Conservation (phyloP, 305 asterid genomes). For the Fraxinus sp. region DNA sequence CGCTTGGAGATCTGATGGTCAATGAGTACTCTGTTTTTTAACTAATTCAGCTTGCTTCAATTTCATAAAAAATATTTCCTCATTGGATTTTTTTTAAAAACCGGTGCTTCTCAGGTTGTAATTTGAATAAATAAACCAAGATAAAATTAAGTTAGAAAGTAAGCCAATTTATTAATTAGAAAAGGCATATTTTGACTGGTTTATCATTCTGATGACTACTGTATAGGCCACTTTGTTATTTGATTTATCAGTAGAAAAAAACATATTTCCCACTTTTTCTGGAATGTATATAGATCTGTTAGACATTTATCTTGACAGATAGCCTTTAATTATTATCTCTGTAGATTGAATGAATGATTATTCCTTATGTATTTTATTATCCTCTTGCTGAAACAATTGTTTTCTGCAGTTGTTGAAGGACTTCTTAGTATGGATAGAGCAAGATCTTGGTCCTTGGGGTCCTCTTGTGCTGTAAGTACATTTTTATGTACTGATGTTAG, state of each 20-base stretch:
- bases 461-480: constrained; percentile 89
- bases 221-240: neutral
- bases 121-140: neutral
- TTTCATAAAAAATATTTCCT: neutral
- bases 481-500: constrained; percentile 17
- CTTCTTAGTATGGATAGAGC: constrained; percentile 82
- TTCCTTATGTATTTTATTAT: neutral
- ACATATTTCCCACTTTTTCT: neutral
- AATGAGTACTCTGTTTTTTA: neutral
- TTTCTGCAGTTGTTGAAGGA: constrained; percentile 60
- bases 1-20: neutral
- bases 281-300: neutral
- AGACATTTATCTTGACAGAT: neutral
- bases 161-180: neutral
- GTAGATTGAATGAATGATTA: neutral
- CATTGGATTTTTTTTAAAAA: neutral
- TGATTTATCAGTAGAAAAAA: neutral
- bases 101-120: neutral
- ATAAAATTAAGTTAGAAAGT: neutral
- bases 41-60: neutral
- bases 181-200: neutral
- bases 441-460: constrained; percentile 99
- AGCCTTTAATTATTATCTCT: neutral
- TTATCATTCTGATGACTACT: neutral
- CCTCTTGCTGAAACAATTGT: neutral